Evolutionary conservation across 2,329 filamentous ascomycete genomes (phyloP).

Genomic region (Epichloe baconii): DNA sequence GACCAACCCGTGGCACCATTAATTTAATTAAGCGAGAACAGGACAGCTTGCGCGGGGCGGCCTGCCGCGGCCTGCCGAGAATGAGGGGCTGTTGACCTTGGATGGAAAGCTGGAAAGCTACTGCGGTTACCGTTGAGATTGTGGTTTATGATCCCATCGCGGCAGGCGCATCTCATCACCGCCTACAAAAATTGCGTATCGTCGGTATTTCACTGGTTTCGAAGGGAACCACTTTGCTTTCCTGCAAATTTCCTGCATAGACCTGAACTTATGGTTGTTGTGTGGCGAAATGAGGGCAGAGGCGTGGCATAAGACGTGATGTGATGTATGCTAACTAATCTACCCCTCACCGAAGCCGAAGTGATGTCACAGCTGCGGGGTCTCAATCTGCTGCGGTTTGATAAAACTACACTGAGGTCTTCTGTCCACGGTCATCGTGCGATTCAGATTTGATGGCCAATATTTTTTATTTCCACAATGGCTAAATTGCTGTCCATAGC

Average conservation of each 20-base stretch:
- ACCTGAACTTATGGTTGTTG: not conserved
- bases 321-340: not conserved
- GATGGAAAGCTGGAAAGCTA: not conserved
- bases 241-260: not conserved
- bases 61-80: not conserved
- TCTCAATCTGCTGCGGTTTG: not conserved
- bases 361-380: not conserved
- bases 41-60: not conserved
- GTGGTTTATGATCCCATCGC: not conserved
- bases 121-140: not conserved
- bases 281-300: not conserved
- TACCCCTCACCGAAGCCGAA: not conserved
- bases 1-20: not conserved
- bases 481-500: not conserved
- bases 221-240: not conserved
- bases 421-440: not conserved
- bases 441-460: not conserved
- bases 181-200: not conserved
- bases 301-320: not conserved
- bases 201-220: not conserved
- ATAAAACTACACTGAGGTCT: not conserved
- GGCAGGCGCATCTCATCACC: too few relatives aligned
- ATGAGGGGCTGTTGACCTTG: not conserved
- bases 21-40: slow-evolving; percentile 5
- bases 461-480: not conserved